Conservation (phyloP, 2,329 filamentous ascomycete genomes). For the Arthroderma uncinatum region DNA sequence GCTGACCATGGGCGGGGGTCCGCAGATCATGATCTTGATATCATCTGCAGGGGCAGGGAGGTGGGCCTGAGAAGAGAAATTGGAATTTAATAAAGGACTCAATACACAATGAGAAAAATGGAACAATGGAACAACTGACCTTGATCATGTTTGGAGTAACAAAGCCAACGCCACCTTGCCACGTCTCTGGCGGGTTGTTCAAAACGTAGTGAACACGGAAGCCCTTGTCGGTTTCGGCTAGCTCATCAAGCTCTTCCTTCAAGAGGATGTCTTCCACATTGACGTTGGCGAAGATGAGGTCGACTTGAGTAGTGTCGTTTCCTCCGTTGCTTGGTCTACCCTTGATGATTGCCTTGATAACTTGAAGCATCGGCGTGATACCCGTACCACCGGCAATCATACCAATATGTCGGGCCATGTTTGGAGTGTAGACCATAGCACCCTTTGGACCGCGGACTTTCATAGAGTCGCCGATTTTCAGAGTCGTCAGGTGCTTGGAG, state of each 20-base stretch:
- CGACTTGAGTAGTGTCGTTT: slow-evolving; percentile 78
- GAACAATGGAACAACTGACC: slow-evolving; percentile 38
- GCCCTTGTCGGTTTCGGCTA: slow-evolving; percentile 63
- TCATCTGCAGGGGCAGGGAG: slow-evolving; percentile 74
- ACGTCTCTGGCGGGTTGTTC: slow-evolving; percentile 86
- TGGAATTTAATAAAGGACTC: not conserved
- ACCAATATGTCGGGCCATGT: slow-evolving; percentile 91
- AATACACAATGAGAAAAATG: not conserved
- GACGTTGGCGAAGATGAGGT: slow-evolving; percentile 95
- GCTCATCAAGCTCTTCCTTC: slow-evolving; percentile 75
- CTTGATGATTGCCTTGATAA: slow-evolving; percentile 79
- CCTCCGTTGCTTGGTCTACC: slow-evolving; percentile 53
- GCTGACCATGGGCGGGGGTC: slow-evolving; percentile 90
- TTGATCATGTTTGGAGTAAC: slow-evolving; percentile 94
- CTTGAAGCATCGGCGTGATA: slow-evolving; percentile 96
- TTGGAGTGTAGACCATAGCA: slow-evolving; percentile 92
- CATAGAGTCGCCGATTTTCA: slow-evolving; percentile 76
- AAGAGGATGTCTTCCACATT: slow-evolving; percentile 85
- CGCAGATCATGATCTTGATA: slow-evolving; percentile 89
- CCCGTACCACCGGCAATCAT: slow-evolving; percentile 98
- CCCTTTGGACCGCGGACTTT: slow-evolving; percentile 91
- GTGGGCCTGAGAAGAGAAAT: slow-evolving; percentile 25
- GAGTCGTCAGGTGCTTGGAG: slow-evolving; percentile 76
- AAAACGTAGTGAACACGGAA: slow-evolving; percentile 91
- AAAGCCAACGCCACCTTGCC: slow-evolving; percentile 87